phyloP scores from a whole-genome alignment of 2,329 filamentous ascomycete species.

The Domatiomyces catenatus region DNA sequence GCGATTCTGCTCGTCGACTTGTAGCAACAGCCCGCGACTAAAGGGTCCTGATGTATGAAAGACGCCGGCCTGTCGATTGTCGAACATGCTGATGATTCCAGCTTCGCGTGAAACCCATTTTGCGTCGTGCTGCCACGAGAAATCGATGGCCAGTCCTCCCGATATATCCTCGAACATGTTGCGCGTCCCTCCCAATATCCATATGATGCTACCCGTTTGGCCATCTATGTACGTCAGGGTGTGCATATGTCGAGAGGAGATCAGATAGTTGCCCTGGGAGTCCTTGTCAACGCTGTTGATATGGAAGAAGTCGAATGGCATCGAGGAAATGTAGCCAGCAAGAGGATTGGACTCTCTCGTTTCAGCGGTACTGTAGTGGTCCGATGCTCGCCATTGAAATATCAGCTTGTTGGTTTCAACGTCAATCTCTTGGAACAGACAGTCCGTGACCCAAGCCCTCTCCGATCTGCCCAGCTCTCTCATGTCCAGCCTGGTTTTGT shows the following conservation, averaged over 20 bases:
- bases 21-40: slow-evolving; percentile 31
- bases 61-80: slow-evolving; percentile 22
- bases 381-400: slow-evolving; percentile 34
- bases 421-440: slow-evolving; percentile 32
- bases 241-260: slow-evolving; percentile 29
- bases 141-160: slow-evolving; percentile 30
- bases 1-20: slow-evolving; percentile 26
- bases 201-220: slow-evolving; percentile 31
- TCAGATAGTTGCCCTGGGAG: slow-evolving; percentile 28
- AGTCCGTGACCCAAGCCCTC: slow-evolving; percentile 24
- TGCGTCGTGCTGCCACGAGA: slow-evolving; percentile 40
- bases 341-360: slow-evolving; percentile 8
- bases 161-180: slow-evolving; percentile 30
- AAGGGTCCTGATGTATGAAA: slow-evolving; percentile 16
- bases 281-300: slow-evolving; percentile 41
- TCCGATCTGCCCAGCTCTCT: slow-evolving; percentile 14
- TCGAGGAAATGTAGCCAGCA: slow-evolving; percentile 6
- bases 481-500: slow-evolving; percentile 7
- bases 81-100: slow-evolving; percentile 24
- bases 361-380: slow-evolving; percentile 25
- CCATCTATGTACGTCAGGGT: slow-evolving; percentile 27
- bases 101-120: slow-evolving; percentile 24
- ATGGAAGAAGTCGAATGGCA: slow-evolving; percentile 40
- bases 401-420: slow-evolving; percentile 29
- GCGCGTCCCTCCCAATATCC: slow-evolving; percentile 35